Evolutionary conservation across 2,329 filamentous ascomycete species (phyloP), one percentile per base, ranked within the genome.

Genomic region (Huntiella bhutanensis): DNA sequence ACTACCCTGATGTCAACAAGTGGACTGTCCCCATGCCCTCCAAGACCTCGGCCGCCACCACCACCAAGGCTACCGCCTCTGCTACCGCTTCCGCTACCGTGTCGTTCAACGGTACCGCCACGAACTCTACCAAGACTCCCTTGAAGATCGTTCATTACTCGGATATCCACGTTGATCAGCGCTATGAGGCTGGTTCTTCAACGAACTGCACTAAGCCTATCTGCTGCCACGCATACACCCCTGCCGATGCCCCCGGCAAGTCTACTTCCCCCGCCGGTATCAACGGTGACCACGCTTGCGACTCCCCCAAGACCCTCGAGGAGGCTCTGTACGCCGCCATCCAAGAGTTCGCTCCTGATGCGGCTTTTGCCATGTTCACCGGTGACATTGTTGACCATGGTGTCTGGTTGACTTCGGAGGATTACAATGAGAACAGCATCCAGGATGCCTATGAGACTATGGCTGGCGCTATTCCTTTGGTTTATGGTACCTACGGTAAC

Each of bases 141-240:
- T 54, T 75, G 51, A 66, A 69, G 52, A 61, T 77, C 4, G 69
- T 75, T 17, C 73, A 77, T 53, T 70, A 71, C 55, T 73, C 69
- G 10, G 73, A 77, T 51, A 71, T 74, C 37, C 73, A 77, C 49
- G 59, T 77, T 45, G 73, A 77, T 51, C 66, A 64, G 4, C 60
- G 64, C 8, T 77, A 77, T 54, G 63, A 64, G 17, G 57, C 63
- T 2, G 73, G 73, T 0, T 62, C 69, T 5, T 73, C 64, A 53
- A 63, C 67, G 16, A 62, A 73, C 50, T 77, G 73, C 57, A 64
- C 64, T 22, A 73, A 74, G 55, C 70, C 70, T 1, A 71, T 76
- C 47, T 77, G 73, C 57, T 77, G 73, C 57, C 65, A 65, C 45
- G 57, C 64, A 1, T 75, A 71, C 52, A 64, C 63, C 0, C 54